Evolutionary conservation across 106 monocot genomes (phyloP).

Genomic region (Allium sativum): DNA sequence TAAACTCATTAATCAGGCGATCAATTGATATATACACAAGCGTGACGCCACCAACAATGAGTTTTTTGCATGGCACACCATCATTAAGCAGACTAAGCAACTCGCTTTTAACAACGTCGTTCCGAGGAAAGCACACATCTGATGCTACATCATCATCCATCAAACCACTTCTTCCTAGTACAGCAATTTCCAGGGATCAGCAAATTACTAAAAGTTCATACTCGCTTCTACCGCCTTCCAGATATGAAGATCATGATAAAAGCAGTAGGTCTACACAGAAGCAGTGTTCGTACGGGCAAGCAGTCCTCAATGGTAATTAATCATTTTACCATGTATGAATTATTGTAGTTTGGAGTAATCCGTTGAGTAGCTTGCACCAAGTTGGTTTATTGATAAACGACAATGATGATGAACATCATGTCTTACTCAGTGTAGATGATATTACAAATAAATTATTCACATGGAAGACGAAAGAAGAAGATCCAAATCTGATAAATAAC

Average conservation of each 20-base stretch:
- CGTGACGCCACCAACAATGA: conserved; percentile 58
- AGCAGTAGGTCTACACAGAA: not conserved
- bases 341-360: not conserved
- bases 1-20: conserved; percentile 35
- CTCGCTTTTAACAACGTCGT: conserved; percentile 75
- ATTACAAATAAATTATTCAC: no score
- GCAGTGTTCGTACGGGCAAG: conserved; percentile 62
- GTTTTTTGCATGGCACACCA: conserved; percentile 22
- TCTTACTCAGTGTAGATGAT: not conserved
- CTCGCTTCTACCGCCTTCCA: conserved; percentile 28
- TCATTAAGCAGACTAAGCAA: conserved; percentile 55
- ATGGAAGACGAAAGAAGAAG: no score
- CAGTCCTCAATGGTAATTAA: conserved; percentile 57
- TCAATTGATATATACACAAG: conserved; percentile 89
- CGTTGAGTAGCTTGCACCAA: not conserved
- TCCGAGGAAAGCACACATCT: conserved; percentile 56
- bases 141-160: conserved; percentile 54
- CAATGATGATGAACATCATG: conserved; percentile 1
- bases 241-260: conserved; percentile 17
- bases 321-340: not conserved
- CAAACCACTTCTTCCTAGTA: conserved; percentile 60
- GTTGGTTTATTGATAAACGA: not conserved
- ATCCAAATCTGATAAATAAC: no score
- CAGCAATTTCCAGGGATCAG: conserved; percentile 14
- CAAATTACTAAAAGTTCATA: conserved; percentile 53